These are phyloP conservation scores for Leccinum uliginosum DNA, from an alignment of 768 basidiomycete species.

Conservation along the genomic window DNA sequence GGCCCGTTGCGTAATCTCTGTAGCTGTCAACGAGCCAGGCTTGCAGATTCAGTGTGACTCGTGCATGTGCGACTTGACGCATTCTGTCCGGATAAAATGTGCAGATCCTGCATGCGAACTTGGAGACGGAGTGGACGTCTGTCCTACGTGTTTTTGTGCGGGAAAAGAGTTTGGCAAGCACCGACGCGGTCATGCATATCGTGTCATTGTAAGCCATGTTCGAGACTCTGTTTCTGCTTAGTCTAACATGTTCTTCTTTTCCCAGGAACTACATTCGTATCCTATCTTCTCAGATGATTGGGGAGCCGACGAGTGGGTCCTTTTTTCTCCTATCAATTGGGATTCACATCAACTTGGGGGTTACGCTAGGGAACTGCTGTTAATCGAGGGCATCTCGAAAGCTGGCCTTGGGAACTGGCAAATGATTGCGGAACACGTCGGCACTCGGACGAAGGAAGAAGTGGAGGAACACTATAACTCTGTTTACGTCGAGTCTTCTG, in stretches of 20 bases:
- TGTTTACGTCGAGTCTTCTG: slow-evolving; percentile 72
- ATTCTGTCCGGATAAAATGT: slow-evolving; percentile 96
- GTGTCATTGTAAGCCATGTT: slow-evolving; percentile 66
- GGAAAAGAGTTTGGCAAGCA: slow-evolving; percentile 88
- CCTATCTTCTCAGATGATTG: slow-evolving; percentile 94
- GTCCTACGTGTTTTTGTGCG: slow-evolving; percentile 86
- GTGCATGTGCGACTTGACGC: slow-evolving; percentile 86
- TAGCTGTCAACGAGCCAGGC: slow-evolving; percentile 78
- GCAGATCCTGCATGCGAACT: slow-evolving; percentile 75
- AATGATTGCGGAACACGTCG: slow-evolving; percentile 92
- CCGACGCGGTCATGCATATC: slow-evolving; percentile 83
- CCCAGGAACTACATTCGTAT: slow-evolving; percentile 90
- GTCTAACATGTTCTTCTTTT: slow-evolving; percentile 1
- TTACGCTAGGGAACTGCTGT: slow-evolving; percentile 68
- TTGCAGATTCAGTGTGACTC: slow-evolving; percentile 80
- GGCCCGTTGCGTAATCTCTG: slow-evolving; percentile 24
- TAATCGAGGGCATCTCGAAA: slow-evolving; percentile 81
- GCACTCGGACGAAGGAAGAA: slow-evolving; percentile 90
- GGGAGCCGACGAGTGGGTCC: slow-evolving; percentile 92
- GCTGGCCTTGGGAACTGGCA: slow-evolving; percentile 97
- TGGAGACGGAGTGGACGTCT: slow-evolving; percentile 85
- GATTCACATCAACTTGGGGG: slow-evolving; percentile 3
- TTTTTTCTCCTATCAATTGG: not conserved
- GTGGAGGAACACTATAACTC: slow-evolving; percentile 84
- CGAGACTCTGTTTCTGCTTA: not conserved